These are phyloP conservation scores for Leptodontidium sp. DNA, from an alignment of 2,329 filamentous ascomycete genomes.

Conservation along the genomic window DNA sequence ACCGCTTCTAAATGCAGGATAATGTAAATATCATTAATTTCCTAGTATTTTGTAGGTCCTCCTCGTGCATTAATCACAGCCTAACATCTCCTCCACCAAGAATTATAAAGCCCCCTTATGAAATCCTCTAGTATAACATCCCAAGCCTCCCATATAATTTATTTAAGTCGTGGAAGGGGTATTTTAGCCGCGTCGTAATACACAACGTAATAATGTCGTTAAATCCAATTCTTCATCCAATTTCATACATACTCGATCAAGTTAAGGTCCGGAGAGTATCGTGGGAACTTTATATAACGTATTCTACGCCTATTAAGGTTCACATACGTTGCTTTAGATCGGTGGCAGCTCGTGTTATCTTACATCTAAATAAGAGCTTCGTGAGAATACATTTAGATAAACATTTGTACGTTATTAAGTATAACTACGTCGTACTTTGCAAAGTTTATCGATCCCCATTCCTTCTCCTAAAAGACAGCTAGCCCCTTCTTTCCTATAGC, in stretches of 20 bases:
- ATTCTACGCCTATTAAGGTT: slow-evolving; percentile 16
- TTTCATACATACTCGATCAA: slow-evolving; percentile 29
- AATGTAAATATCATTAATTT: too few relatives aligned
- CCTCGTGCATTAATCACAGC: too few relatives aligned
- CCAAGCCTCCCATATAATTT: slow-evolving; percentile 20
- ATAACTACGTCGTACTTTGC: slow-evolving; percentile 19
- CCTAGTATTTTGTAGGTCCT: too few relatives aligned
- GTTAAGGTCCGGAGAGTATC: slow-evolving; percentile 30
- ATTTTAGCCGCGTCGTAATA: slow-evolving; percentile 17
- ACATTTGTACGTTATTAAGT: not conserved
- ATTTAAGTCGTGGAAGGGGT: slow-evolving; percentile 8
- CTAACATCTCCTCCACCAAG: too few relatives aligned
- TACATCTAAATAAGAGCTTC: slow-evolving; percentile 21
- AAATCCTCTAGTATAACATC: not conserved
- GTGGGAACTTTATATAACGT: slow-evolving; percentile 11
- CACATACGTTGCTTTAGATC: not conserved
- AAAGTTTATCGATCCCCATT: slow-evolving; percentile 24
- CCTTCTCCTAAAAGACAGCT: slow-evolving; percentile 26
- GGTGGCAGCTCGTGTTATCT: slow-evolving; percentile 19
- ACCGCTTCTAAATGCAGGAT: too few relatives aligned
- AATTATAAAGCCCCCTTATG: too few relatives aligned
- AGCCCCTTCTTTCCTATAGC: slow-evolving; percentile 14
- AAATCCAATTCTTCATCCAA: slow-evolving; percentile 30
- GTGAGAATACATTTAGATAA: not conserved
- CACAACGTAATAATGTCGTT: slow-evolving; percentile 17